Evolutionary conservation across 345 rosid species (phyloP).

Genomic region (Brassica cretica): DNA sequence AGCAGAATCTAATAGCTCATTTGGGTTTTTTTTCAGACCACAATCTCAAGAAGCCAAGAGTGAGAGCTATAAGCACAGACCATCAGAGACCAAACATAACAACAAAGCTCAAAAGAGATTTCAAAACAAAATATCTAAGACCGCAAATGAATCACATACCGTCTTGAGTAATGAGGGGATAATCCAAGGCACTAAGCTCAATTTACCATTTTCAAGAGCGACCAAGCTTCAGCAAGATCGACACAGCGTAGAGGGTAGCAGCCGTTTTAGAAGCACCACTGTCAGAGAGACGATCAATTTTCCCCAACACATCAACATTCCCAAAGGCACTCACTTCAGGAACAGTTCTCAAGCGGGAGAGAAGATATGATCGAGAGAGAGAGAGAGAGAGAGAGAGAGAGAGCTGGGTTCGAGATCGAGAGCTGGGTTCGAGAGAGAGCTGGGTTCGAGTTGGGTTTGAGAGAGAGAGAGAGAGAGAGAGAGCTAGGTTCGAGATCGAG

Average conservation of each 20-base stretch:
- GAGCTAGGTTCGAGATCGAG: no score
- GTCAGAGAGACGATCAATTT: slow-evolving; percentile 62
- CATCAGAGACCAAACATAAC: no score
- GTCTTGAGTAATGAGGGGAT: slow-evolving; percentile 92
- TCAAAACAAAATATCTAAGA: background rate
- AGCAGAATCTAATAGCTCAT: no score
- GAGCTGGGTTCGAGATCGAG: no score
- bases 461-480: no score
- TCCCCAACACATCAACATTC: slow-evolving; percentile 93
- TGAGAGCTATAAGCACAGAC: no score
- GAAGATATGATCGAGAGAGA: slow-evolving; percentile 28
- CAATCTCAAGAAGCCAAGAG: no score
- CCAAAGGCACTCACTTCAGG: slow-evolving; percentile 71
- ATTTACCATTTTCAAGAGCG: slow-evolving; percentile 89
- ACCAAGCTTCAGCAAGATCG: slow-evolving; percentile 74
- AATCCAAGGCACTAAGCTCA: slow-evolving; percentile 79
- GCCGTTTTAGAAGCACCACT: slow-evolving; percentile 80
- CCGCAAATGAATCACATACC: slow-evolving; percentile 45
- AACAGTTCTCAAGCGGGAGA: slow-evolving; percentile 59
- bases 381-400: no score
- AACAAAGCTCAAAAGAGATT: no score
- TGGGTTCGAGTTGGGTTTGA: no score
- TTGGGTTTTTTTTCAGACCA: no score
- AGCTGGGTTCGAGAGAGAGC: no score
- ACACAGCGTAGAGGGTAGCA: slow-evolving; percentile 62